Base-by-base conservation (phyloP, 768 basidiomycete genomes). In the Serendipita sp. region DNA sequence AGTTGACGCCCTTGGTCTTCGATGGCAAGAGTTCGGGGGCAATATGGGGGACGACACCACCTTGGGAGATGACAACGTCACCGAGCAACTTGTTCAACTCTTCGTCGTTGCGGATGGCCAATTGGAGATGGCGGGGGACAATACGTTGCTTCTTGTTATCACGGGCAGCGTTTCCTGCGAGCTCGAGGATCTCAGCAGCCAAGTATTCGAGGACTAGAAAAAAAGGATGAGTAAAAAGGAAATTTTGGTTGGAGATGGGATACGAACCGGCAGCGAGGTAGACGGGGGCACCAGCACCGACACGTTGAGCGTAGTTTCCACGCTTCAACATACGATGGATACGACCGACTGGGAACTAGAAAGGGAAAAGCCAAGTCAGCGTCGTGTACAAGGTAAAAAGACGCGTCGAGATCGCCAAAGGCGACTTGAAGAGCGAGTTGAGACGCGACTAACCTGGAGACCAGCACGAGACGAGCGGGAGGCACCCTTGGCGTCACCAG, bases 91-190 rank as follows among this genome's bases (percentile, higher is more conserved):
- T 44, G 31, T 72, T 78, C 66, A 71, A 86, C 85, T 87, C 90
- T 73, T 92, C 90, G 66, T 91, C 89, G 74, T 92, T 91, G 69
- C 91, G 82, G 75, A 94, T 91, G 68, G 92, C 91, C 63, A 94
- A 83, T 72, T 94, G 92, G 58, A 94, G 75, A 76, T 94, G 92
- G 70, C 92, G 85, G 63, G 91, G 92, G 27, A 93, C 88, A 69
- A 94, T 93, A 86, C 92, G 91, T 69, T 88, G 86, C 79, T 93
- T 88, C 81, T 89, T 91, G 80, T 91, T 91, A 75, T 88, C 88
- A 64, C 88, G 86, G 46, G 89, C 88, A 15, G 88, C 88, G 69
- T 88, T 88, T 44, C 91, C 91, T 66, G 91, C 91, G 43, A 94
- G 80, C 74, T 94, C 91, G 67, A 94, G 85, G 73, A 94, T 92